phyloP scores from a whole-genome alignment of 1,284 basidiomycete genomes.

The Vanrija sp. region DNA sequence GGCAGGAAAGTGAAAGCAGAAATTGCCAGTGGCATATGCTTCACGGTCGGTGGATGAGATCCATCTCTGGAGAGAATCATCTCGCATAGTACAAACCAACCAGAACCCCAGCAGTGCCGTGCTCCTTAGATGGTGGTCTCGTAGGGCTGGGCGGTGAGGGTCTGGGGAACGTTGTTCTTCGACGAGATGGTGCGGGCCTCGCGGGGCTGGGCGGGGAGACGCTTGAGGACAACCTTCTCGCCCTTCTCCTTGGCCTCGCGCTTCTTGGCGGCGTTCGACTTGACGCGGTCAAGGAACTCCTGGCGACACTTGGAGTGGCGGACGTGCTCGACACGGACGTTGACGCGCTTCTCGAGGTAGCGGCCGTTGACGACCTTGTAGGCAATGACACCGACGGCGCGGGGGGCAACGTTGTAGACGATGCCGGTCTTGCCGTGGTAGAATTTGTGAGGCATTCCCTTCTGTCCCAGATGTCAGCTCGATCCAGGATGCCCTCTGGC shows the following conservation, averaged over 20 bases:
- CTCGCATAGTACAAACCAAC: constrained; percentile 40
- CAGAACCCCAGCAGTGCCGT: constrained; percentile 11
- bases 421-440: constrained; percentile 68
- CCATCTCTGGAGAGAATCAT: constrained; percentile 25
- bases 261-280: constrained; percentile 83
- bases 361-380: constrained; percentile 99
- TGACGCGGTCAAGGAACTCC: constrained; percentile 96
- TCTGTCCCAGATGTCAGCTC: too few relatives aligned
- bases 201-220: constrained; percentile 79
- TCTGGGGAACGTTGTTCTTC: constrained; percentile 80
- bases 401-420: constrained; percentile 95
- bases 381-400: constrained; percentile 92
- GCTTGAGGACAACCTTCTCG: constrained; percentile 84
- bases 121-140: constrained; percentile 49
- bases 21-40: too few relatives aligned
- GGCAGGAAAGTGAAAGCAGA: too few relatives aligned
- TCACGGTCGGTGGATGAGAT: constrained; percentile 19
- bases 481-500: too few relatives aligned
- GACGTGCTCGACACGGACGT: constrained; percentile 97
- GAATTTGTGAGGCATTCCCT: constrained; percentile 97
- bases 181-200: constrained; percentile 72
- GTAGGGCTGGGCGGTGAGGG: constrained; percentile 81
- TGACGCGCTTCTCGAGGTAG: constrained; percentile 99
- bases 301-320: constrained; percentile 97
- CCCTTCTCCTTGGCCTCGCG: constrained; percentile 82